Conservation (phyloP, 106 monocot species). For the Phalaenopsis equestris region DNA sequence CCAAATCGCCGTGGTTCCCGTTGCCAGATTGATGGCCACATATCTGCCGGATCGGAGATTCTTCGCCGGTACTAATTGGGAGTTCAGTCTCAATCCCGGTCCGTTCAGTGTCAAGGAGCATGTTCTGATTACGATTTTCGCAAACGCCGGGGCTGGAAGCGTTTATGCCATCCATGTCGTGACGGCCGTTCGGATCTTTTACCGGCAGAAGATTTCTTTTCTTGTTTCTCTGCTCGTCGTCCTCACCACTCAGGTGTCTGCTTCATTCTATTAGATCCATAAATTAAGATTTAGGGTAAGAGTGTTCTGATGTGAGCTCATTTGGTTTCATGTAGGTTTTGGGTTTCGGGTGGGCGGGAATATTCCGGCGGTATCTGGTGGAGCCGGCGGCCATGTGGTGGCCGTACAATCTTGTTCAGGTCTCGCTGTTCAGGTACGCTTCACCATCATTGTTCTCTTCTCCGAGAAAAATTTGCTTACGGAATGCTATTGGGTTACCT, state of each 20-base stretch:
- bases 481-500: too few relatives aligned
- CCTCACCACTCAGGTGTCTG: not conserved
- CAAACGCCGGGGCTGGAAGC: conserved; percentile 55
- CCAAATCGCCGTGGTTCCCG: conserved; percentile 55
- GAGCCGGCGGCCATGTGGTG: conserved; percentile 97
- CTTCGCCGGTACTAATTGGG: conserved; percentile 31
- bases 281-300: not conserved
- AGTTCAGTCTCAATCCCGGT: conserved; percentile 66
- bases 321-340: conserved; percentile 32
- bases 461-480: too few relatives aligned
- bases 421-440: conserved; percentile 81
- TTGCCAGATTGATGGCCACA: conserved; percentile 50
- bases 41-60: conserved; percentile 22
- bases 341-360: conserved; percentile 91
- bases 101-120: conserved; percentile 77
- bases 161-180: conserved; percentile 59
- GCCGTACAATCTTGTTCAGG: conserved; percentile 85
- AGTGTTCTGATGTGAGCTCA: not conserved
- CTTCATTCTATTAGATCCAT: not conserved
- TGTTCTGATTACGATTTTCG: conserved; percentile 76
- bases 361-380: conserved; percentile 78
- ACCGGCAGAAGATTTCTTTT: conserved; percentile 43
- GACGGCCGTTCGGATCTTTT: conserved; percentile 54
- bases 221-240: conserved; percentile 38
- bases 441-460: not conserved